Percentiles rank a stretch among this genome's conserved stretches.
These are phyloP conservation scores for Begonia loranthoides DNA, from an alignment of 306 rosid genomes.

Conservation along the genomic window DNA sequence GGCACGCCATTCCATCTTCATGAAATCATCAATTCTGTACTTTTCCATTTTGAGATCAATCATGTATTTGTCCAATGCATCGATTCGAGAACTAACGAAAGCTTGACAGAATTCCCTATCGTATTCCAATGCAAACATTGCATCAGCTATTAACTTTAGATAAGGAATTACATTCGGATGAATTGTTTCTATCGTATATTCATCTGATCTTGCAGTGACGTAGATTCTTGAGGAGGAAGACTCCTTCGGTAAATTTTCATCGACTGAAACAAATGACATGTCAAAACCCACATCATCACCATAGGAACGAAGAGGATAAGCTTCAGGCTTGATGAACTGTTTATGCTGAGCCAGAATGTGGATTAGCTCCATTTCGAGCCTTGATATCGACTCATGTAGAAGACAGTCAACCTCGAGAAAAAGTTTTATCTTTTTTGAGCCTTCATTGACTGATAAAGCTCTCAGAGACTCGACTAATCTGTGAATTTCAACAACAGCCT, in stretches of 20 bases:
- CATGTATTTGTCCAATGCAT: conserved; percentile 43
- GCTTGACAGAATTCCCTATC: conserved; percentile 39
- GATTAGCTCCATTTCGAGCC: conserved; percentile 39
- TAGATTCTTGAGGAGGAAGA: conserved; percentile 4
- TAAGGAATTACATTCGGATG: conserved; percentile 25
- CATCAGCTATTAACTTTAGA: conserved; percentile 43
- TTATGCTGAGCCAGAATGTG: conserved; percentile 37
- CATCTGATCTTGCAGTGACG: conserved; percentile 7
- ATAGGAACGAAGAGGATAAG: conserved; percentile 26
- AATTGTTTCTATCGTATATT: conserved; percentile 25
- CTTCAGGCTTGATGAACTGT: conserved; percentile 36
- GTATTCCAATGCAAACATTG: conserved; percentile 48
- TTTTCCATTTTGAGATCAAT: conserved; percentile 29
- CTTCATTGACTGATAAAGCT: conserved; percentile 16
- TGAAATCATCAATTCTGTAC: conserved; percentile 33
- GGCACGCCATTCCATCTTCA: conserved; percentile 36
- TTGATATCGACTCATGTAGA: conserved; percentile 43
- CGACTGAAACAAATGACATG: conserved; percentile 29
- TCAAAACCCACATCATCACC: conserved; percentile 21
- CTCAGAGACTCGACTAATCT: conserved; percentile 23
- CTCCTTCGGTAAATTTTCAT: conserved; percentile 23
- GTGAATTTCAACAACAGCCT: conserved; percentile 30
- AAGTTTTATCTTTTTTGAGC: conserved; percentile 27
- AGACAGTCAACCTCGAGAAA: conserved; percentile 23
- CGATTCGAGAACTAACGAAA: conserved; percentile 27